Percentiles rank a stretch among this genome's conserved stretches.
These are phyloP conservation scores for Gentiana macrophylla DNA, from an alignment of 257 asterid species.

Conservation along the genomic window DNA sequence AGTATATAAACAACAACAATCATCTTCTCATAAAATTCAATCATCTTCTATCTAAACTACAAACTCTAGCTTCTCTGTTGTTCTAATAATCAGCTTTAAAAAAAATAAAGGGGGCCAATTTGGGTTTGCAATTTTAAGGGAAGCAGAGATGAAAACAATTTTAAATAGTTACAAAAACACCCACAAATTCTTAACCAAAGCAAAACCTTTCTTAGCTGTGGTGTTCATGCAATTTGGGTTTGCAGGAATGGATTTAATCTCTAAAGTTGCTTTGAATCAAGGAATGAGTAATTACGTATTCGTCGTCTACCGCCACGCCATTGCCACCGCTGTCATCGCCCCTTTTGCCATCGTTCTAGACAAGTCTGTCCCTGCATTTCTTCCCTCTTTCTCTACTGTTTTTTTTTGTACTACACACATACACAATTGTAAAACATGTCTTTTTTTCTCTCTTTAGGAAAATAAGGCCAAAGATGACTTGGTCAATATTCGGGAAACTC, in stretches of 20 bases:
- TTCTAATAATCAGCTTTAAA: too few relatives aligned
- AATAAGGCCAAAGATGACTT: conserved; percentile 81
- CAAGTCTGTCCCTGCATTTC: conserved; percentile 27
- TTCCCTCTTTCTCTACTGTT: background rate
- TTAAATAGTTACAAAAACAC: conserved; percentile 11
- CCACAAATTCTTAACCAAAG: conserved; percentile 18
- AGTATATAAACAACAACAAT: background rate
- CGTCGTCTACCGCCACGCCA: conserved; percentile 78
- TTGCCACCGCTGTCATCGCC: conserved; percentile 63
- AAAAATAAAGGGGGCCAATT: too few relatives aligned
- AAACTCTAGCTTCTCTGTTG: too few relatives aligned
- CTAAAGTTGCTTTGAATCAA: conserved; percentile 75
- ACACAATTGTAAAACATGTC: too few relatives aligned
- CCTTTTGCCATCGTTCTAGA: conserved; percentile 78
- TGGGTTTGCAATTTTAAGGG: background rate
- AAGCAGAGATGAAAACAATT: conserved; percentile 10
- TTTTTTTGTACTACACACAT: too few relatives aligned
- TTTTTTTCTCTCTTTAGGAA: conserved; percentile 38
- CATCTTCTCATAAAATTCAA: too few relatives aligned
- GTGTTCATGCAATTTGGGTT: conserved; percentile 73
- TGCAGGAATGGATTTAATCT: conserved; percentile 86
- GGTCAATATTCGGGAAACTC: conserved; percentile 46
- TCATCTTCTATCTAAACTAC: too few relatives aligned
- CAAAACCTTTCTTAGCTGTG: conserved; percentile 68
- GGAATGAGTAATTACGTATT: conserved; percentile 97